These are phyloP conservation scores for Quillaja saponaria DNA, from an alignment of 306 rosid genomes.

Conservation along the genomic window DNA sequence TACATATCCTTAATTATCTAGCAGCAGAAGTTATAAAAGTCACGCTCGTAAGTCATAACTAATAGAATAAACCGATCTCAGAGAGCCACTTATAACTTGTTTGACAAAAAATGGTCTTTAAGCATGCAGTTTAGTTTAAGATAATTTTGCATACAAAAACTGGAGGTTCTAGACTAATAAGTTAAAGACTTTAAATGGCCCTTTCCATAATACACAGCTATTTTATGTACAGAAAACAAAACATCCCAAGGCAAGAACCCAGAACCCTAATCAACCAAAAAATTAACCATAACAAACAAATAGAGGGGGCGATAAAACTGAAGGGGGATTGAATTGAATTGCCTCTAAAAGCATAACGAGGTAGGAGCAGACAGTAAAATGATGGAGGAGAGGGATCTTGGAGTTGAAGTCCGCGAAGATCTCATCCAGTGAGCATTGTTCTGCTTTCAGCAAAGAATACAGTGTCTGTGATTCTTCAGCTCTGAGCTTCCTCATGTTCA, in stretches of 20 bases:
- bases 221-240: background rate
- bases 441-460: constrained; percentile 51
- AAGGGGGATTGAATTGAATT: background rate
- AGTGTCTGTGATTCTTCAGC: constrained; percentile 61
- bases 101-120: background rate
- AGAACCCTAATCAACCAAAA: constrained; percentile 12
- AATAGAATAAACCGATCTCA: no score
- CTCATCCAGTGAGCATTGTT: constrained; percentile 63
- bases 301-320: no score
- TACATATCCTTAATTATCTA: no score
- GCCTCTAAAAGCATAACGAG: constrained; percentile 70
- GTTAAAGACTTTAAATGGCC: no score
- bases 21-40: no score
- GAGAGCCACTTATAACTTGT: no score
- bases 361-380: constrained; percentile 69
- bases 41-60: no score
- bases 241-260: constrained; percentile 24
- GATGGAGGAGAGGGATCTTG: constrained; percentile 46
- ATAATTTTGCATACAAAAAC: background rate
- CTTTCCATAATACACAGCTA: no score
- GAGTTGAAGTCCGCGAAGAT: constrained; percentile 67
- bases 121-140: background rate
- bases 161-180: no score
- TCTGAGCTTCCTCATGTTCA: constrained; percentile 52
- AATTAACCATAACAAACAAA: no score